Conservation (phyloP, 148 eudicot genomes). For the Gaultheria prostrata region DNA sequence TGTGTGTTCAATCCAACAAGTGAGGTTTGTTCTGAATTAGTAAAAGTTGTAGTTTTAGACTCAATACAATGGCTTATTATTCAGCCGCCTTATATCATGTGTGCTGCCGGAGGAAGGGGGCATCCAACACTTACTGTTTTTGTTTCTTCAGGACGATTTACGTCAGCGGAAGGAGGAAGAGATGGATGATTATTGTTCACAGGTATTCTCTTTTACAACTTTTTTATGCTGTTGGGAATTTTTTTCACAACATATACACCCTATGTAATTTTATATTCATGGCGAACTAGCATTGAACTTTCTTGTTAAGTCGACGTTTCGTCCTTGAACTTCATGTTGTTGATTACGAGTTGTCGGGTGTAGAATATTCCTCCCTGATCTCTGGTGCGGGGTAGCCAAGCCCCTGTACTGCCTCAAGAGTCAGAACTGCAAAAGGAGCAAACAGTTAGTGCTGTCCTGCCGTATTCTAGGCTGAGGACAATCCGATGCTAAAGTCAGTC, state of each 20-base stretch:
- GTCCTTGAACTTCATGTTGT: background rate
- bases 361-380: background rate
- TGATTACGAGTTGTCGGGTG: background rate
- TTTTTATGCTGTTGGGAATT: background rate
- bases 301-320: background rate
- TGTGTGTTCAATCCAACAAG: background rate
- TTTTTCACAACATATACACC: background rate
- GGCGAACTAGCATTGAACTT: background rate
- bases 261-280: background rate
- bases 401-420: background rate
- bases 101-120: background rate
- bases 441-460: background rate
- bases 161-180: slow-evolving; percentile 93
- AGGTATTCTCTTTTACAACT: slow-evolving; percentile 36
- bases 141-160: slow-evolving; percentile 70
- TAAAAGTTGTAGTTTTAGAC: background rate
- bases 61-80: slow-evolving; percentile 8
- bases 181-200: slow-evolving; percentile 96
- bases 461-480: background rate
- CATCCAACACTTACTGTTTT: background rate
- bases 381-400: background rate
- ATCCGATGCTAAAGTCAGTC: background rate
- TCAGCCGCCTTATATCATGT: slow-evolving; percentile 8
- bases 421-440: background rate
- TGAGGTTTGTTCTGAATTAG: background rate